Evolutionary conservation across 1,284 basidiomycete genomes (phyloP).

Genomic region (Stygiomarasmius scandens): DNA sequence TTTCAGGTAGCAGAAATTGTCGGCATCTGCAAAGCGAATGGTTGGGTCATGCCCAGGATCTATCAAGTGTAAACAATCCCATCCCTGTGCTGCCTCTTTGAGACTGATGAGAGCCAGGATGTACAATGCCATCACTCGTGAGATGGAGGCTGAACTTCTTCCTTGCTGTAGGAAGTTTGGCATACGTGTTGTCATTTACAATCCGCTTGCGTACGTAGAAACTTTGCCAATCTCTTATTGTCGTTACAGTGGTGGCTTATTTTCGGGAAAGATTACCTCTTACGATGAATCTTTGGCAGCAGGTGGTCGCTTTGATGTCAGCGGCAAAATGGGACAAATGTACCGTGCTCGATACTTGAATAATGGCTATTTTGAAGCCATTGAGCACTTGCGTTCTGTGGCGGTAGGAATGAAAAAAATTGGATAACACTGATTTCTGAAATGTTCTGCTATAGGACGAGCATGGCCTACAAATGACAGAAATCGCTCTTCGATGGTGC

Average conservation of each 20-base stretch:
- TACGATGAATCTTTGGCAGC: conserved; percentile 27
- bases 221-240: conserved; percentile 1
- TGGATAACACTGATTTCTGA: not conserved
- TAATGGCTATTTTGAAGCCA: conserved; percentile 48
- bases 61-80: conserved; percentile 27
- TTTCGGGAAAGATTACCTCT: conserved; percentile 47
- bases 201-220: conserved; percentile 33
- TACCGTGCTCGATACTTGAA: conserved; percentile 50
- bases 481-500: conserved; percentile 51
- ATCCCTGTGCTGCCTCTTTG: not conserved
- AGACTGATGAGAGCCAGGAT: conserved; percentile 31
- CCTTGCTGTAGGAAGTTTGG: conserved; percentile 59
- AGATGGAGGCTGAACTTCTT: conserved; percentile 57
- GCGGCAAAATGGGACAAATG: conserved; percentile 32
- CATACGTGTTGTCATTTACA: conserved; percentile 50
- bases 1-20: conserved; percentile 56
- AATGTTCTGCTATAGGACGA: conserved; percentile 32
- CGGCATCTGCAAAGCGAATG: conserved; percentile 51
- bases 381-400: conserved; percentile 42
- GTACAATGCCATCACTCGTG: conserved; percentile 57
- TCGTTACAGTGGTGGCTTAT: conserved; percentile 39
- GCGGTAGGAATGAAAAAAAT: conserved; percentile 28
- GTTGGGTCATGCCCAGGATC: conserved; percentile 43
- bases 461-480: conserved; percentile 41
- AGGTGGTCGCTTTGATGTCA: conserved; percentile 39